Conservation (phyloP, 2,329 filamentous ascomycete genomes). For the Clarireedia sp. region DNA sequence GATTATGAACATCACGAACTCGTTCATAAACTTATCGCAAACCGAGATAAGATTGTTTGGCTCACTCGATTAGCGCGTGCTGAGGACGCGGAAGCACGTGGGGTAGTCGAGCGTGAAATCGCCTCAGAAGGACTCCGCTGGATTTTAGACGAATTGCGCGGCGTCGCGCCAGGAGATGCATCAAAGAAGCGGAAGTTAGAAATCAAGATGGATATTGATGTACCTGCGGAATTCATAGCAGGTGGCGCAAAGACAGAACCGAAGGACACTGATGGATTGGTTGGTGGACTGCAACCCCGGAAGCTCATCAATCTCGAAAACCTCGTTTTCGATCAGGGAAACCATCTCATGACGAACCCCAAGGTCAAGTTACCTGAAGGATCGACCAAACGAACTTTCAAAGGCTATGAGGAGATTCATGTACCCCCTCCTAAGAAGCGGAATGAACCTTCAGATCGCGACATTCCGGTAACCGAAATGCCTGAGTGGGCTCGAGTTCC, state of each 20-base stretch:
- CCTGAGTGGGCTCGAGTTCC: constrained; percentile 86
- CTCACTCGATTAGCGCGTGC: constrained; percentile 79
- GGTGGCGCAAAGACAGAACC: constrained; percentile 43
- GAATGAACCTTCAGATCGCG: constrained; percentile 68
- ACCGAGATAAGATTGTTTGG: constrained; percentile 93
- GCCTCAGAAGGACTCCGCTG: constrained; percentile 75
- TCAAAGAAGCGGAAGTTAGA: constrained; percentile 62
- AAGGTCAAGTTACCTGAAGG: constrained; percentile 90
- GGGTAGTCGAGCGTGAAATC: constrained; percentile 83
- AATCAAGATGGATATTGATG: constrained; percentile 92
- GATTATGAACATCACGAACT: constrained; percentile 95
- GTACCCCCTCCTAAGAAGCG: constrained; percentile 88
- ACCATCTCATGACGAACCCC: constrained; percentile 98
- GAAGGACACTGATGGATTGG: constrained; percentile 55
- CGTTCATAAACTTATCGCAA: constrained; percentile 83
- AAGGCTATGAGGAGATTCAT: constrained; percentile 97
- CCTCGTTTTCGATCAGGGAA: constrained; percentile 93
- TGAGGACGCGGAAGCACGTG: constrained; percentile 68
- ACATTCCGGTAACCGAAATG: constrained; percentile 78
- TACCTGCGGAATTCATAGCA: constrained; percentile 52
- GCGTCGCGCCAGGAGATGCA: constrained; percentile 53
- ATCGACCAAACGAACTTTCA: constrained; percentile 90
- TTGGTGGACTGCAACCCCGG: constrained; percentile 78
- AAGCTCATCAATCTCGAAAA: constrained; percentile 92
- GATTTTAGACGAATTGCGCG: constrained; percentile 82